Base-by-base conservation (phyloP, 805 yeast genomes). In the Pichia kluyveri region DNA sequence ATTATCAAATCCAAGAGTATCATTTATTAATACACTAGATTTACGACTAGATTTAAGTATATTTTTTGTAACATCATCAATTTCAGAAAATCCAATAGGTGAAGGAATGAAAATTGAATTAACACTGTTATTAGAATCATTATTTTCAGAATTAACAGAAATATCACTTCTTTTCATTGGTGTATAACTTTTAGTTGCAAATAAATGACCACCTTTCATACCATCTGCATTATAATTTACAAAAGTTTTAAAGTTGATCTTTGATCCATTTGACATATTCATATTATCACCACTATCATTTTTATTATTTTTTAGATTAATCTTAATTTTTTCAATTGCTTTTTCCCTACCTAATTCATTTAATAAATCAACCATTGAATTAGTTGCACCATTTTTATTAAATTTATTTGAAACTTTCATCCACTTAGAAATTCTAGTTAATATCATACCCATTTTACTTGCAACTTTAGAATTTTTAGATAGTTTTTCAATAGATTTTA, bases 321-420 rank as follows among this genome's bases (percentile, higher is more conserved):
- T 49, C 44, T 49, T 59, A 44, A 66, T 62, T 44, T 54, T 60
- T 48, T 68, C 71, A n/a, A 68, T 64, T 2, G 71, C 71, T 45
- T 65, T 71, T 52, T 76, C 80, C 44, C 70, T 69, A 10, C 75
- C 81, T 47, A 77, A 69, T 59, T 79, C 81, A 53, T 79, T 76
- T 48, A 73, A 60, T 41, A 79, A 62, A 38, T 71, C 72, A 49
- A 78, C 66, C 65, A 77, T 76, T 14, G 82, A 80, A 50, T 73
- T 72, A n/a, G 71, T 66, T 40, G 79, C 82, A 17, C 82, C 82
- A 46, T 60, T 61, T 31, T 68, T 71, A 51, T 75, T 65, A 53
- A 69, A 66, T 34, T 58, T 60, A 45, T 58, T 60, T 15, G 69
- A 65, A 18, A 66, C 66, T 38, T 62, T 62, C 70, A 67, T 67